Conservation (phyloP, 495 filamentous ascomycete species). For the Thermothielavioides terrestris region DNA sequence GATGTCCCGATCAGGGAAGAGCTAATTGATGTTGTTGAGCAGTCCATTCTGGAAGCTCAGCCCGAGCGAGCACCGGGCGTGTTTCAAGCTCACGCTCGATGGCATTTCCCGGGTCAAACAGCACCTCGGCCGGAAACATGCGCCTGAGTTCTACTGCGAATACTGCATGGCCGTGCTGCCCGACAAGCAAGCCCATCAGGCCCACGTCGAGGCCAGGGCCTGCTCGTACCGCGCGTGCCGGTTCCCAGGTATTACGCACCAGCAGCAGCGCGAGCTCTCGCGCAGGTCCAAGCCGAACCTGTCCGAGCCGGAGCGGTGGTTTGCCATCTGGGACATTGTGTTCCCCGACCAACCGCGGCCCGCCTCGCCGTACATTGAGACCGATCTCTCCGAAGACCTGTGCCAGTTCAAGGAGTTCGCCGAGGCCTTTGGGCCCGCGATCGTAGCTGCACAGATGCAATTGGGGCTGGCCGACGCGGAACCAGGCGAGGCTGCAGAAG, state of each 20-base stretch:
- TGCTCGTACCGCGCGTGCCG: neutral
- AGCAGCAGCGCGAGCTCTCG: conserved; percentile 2
- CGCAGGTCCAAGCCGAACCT: conserved; percentile 1
- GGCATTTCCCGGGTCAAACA: conserved; percentile 14
- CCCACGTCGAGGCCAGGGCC: neutral
- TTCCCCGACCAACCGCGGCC: conserved; percentile 12
- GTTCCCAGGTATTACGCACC: conserved; percentile 9
- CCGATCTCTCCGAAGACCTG: conserved; percentile 13
- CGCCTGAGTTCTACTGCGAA: conserved; percentile 17
- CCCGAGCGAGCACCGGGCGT: conserved; percentile 8
- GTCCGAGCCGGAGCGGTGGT: conserved; percentile 14
- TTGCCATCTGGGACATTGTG: conserved; percentile 16
- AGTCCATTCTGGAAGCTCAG: conserved; percentile 19
- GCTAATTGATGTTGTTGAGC: neutral
- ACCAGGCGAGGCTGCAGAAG: neutral
- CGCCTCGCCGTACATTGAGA: conserved; percentile 9
- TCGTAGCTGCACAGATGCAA: neutral
- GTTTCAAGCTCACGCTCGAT: conserved; percentile 11
- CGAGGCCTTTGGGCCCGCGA: neutral
- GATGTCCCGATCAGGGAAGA: neutral
- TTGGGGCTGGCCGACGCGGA: neutral
- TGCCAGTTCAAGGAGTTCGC: conserved; percentile 9
- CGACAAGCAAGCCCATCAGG: conserved; percentile 2
- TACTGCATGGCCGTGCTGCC: conserved; percentile 10
- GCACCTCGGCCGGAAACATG: conserved; percentile 10